phyloP scores from a whole-genome alignment of 2,329 filamentous ascomycete genomes.

The Aspergillus puulaauensis region DNA sequence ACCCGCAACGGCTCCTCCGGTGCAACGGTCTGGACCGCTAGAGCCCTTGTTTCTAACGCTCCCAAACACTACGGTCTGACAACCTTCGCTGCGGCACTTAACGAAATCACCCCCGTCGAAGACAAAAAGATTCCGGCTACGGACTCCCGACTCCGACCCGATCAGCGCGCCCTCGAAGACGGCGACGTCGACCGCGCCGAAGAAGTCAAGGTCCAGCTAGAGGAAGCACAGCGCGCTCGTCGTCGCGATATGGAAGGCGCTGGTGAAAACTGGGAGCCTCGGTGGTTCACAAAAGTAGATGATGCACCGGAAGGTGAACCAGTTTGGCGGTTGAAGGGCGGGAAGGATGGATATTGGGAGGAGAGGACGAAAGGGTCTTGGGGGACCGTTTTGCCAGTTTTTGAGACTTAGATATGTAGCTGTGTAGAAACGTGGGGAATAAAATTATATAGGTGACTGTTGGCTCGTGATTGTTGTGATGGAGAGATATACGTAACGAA shows the following conservation, averaged over 20 bases:
- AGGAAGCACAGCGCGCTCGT: slow-evolving; percentile 78
- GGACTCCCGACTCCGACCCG: slow-evolving; percentile 79
- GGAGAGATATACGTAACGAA: background rate
- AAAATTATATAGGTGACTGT: background rate
- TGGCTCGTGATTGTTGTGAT: background rate
- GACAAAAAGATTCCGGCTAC: slow-evolving; percentile 72
- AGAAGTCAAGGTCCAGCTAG: slow-evolving; percentile 74
- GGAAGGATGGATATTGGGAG: slow-evolving; percentile 93
- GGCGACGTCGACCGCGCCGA: slow-evolving; percentile 83
- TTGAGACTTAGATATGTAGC: slow-evolving; percentile 34
- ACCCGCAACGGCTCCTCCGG: slow-evolving; percentile 63
- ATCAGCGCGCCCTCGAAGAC: slow-evolving; percentile 81
- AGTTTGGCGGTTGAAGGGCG: slow-evolving; percentile 69
- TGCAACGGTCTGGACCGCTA: slow-evolving; percentile 74
- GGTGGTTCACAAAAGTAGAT: slow-evolving; percentile 77
- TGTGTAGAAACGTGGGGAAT: background rate
- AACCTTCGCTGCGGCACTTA: slow-evolving; percentile 78
- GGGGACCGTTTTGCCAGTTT: slow-evolving; percentile 58
- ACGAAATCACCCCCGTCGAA: slow-evolving; percentile 83
- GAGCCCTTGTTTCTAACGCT: slow-evolving; percentile 74
- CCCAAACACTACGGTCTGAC: slow-evolving; percentile 84
- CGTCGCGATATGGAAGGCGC: slow-evolving; percentile 72
- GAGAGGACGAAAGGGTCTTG: slow-evolving; percentile 69
- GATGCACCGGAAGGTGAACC: slow-evolving; percentile 43
- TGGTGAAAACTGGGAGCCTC: slow-evolving; percentile 70